phyloP scores from a whole-genome alignment of 169 alveolate species.

The Eimeria mitis region DNA sequence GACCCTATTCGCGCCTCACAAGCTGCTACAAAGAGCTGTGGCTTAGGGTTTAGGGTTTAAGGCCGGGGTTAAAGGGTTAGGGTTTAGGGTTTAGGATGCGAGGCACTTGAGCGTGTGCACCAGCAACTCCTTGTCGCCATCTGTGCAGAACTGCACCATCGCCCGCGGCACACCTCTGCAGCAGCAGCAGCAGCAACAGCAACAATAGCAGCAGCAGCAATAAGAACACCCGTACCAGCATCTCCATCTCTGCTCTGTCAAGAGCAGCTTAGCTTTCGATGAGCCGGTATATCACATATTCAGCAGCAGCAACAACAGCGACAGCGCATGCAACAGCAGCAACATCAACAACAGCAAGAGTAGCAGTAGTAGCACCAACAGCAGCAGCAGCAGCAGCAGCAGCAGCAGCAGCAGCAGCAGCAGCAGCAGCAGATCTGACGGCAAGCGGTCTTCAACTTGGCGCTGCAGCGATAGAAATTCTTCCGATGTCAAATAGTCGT shows the following conservation, averaged over 20 bases:
- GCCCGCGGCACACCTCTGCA: slow-evolving; percentile 14
- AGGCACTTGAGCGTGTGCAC: slow-evolving; percentile 6
- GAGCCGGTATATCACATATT: neutral
- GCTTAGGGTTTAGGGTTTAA: neutral
- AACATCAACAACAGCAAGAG: neutral
- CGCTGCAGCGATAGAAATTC: neutral
- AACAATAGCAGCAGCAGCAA: neutral
- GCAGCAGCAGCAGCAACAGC: slow-evolving; percentile 26
- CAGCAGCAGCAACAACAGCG: neutral
- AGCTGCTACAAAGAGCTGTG: neutral
- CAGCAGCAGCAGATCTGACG: neutral
- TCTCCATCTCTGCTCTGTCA: neutral
- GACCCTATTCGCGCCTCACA: neutral
- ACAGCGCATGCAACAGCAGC: neutral
- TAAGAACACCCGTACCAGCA: neutral
- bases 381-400: neutral
- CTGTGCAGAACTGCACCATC: neutral
- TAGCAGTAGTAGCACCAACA: neutral
- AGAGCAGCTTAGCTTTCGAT: neutral
- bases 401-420: neutral
- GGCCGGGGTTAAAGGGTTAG: no score
- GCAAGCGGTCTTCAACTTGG: neutral
- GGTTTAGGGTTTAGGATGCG: neutral
- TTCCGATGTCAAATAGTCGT: neutral
- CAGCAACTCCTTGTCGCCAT: neutral